Percentiles rank a stretch among this genome's conserved stretches.
Conservation (phyloP, 306 rosid species). For the Vachellia pachyceras region DNA sequence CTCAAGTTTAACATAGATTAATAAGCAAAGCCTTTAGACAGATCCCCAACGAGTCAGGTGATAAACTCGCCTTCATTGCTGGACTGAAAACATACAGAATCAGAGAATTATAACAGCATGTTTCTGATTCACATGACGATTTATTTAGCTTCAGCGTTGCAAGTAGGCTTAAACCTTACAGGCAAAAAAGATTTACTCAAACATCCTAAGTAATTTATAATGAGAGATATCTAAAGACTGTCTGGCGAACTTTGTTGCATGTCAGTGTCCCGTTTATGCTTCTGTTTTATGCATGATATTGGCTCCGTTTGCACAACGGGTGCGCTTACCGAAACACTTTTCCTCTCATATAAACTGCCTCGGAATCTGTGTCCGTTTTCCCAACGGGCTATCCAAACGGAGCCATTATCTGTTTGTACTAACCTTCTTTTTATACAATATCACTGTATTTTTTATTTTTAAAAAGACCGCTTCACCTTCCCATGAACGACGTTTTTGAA, state of each 20-base stretch:
- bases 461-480: not conserved
- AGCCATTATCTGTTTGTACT: too few relatives aligned
- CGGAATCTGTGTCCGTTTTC: too few relatives aligned
- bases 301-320: too few relatives aligned
- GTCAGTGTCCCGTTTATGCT: too few relatives aligned
- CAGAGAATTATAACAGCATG: not conserved
- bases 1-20: slow-evolving; percentile 2
- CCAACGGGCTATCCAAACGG: too few relatives aligned
- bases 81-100: slow-evolving; percentile 10
- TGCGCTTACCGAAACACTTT: too few relatives aligned
- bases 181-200: not conserved
- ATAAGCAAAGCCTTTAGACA: not conserved
- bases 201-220: not conserved
- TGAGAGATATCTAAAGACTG: too few relatives aligned
- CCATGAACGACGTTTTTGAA: slow-evolving; percentile 2
- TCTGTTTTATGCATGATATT: too few relatives aligned
- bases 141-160: not conserved
- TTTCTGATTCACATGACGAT: not conserved
- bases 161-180: not conserved
- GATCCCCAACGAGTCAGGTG: not conserved
- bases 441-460: too few relatives aligned
- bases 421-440: too few relatives aligned
- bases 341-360: too few relatives aligned
- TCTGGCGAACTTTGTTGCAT: too few relatives aligned
- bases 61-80: slow-evolving; percentile 18